Evolutionary conservation across 2,329 filamentous ascomycete genomes (phyloP), one percentile per base, ranked within the genome.

Genomic region (Trichoderma endophyticum): DNA sequence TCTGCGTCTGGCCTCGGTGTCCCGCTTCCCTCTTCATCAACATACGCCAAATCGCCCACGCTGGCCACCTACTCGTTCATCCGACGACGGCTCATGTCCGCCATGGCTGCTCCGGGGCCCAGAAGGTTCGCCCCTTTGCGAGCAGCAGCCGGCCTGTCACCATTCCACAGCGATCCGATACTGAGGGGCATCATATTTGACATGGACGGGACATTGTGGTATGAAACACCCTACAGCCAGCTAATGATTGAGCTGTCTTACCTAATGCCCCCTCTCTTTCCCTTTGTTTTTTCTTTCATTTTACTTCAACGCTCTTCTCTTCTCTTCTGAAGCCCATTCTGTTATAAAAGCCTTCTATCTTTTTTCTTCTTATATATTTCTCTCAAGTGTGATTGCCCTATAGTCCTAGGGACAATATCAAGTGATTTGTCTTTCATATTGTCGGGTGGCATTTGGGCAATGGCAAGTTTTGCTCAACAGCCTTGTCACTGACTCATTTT

Each of bases 181-280:
- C 81, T 92, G 32, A 84, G 85, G 73, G 90, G 90, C 4, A 82
- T 92, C 2, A 86, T 98, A 15, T 98, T 98, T 82, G 95, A 99
- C 83, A 93, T 99, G 74, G 95, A 99, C 81, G 95, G 95, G 4
- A 99, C 95, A 28, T 83, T 98, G 73, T 98, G 92, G 95, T 97
- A 83, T 83, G 90, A 85, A 24, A 21, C 15, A 32, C 43, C 43
- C 56, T 39, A 21, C 64, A 32, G 14, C 30, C 14, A 9, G 6
- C 21, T n/a, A 21, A 24, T 24, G 28, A 61, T 24, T 51, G 56
- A 54, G 26, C 9, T 62, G 39, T 26, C 21, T 56, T 28, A 21
- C 30, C 24, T 32, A 26, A 51, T 30, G 1, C 2, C 21, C 24
- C 65, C 11, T n/a, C 7, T n/a, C 12, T 28, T 39, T 28, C 28